These are phyloP conservation scores for Aspergillus latus DNA, from an alignment of 2,329 filamentous ascomycete genomes.

Conservation along the genomic window DNA sequence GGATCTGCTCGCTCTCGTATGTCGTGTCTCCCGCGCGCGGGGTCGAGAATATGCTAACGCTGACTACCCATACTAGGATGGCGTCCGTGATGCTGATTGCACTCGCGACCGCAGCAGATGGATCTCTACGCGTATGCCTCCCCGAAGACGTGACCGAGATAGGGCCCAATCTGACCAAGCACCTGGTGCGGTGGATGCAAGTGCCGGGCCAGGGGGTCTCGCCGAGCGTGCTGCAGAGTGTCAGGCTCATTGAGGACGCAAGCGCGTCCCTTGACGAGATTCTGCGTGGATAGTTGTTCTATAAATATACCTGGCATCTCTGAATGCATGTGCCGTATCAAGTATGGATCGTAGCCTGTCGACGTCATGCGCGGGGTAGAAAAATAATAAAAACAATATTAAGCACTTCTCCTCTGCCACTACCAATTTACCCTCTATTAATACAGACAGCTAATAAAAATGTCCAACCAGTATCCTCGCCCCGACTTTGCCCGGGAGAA, in stretches of 20 bases:
- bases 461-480: constrained; percentile 53
- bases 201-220: constrained; percentile 42
- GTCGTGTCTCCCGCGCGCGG: neutral
- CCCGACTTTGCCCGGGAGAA: constrained; percentile 62
- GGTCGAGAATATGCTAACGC: neutral
- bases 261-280: neutral
- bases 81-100: constrained; percentile 52
- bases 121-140: constrained; percentile 41
- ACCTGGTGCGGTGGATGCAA: constrained; percentile 47
- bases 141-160: constrained; percentile 41
- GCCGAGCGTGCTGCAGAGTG: constrained; percentile 50
- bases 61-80: constrained; percentile 41
- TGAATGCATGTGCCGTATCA: neutral
- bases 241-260: constrained; percentile 47
- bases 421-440: neutral
- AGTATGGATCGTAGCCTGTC: neutral
- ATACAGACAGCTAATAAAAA: neutral
- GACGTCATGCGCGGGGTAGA: neutral
- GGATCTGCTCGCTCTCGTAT: constrained; percentile 57
- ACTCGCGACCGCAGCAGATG: constrained; percentile 47
- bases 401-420: neutral
- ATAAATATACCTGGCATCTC: neutral
- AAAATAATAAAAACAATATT: too few relatives aligned
- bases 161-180: constrained; percentile 43
- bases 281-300: neutral